phyloP scores from a whole-genome alignment of 352 stramenopile species.

The Globisporangium lucens region DNA sequence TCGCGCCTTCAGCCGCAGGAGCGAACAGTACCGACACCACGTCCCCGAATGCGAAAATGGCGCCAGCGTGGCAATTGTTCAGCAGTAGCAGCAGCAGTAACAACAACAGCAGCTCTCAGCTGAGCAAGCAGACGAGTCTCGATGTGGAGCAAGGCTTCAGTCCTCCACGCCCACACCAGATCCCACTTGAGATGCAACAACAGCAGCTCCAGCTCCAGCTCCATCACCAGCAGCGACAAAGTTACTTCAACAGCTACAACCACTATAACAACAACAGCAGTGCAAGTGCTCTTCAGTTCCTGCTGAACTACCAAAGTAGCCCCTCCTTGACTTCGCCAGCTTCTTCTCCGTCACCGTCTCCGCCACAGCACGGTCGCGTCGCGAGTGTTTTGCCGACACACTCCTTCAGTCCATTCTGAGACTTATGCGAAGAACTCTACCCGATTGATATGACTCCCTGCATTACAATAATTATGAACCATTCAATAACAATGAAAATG shows the following conservation, averaged over 20 bases:
- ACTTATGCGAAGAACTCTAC: too few relatives aligned
- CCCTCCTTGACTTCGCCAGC: too few relatives aligned
- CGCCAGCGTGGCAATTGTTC: constrained; percentile 30
- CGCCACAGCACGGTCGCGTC: not conserved
- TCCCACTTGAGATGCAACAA: not conserved
- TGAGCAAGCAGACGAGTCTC: constrained; percentile 7
- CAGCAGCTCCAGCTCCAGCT: constrained; percentile 1
- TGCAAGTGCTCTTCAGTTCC: not conserved
- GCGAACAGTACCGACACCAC: constrained; percentile 3
- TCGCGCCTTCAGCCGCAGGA: not conserved
- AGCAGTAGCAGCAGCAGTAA: not conserved
- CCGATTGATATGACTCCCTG: not conserved
- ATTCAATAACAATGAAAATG: not conserved
- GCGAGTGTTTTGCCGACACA: not conserved
- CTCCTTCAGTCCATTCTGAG: not conserved
- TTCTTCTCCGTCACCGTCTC: not conserved
- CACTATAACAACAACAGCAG: not conserved
- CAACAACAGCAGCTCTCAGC: not conserved
- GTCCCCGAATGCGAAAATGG: constrained; percentile 28
- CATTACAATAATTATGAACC: not conserved
- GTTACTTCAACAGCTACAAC: not conserved
- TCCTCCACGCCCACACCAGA: constrained; percentile 3
- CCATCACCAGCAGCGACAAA: not conserved
- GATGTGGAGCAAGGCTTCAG: constrained; percentile 13
- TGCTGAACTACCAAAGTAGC: not conserved